Base-by-base conservation (phyloP, 2,329 filamentous ascomycete species). In the Exophiala oligosperma region DNA sequence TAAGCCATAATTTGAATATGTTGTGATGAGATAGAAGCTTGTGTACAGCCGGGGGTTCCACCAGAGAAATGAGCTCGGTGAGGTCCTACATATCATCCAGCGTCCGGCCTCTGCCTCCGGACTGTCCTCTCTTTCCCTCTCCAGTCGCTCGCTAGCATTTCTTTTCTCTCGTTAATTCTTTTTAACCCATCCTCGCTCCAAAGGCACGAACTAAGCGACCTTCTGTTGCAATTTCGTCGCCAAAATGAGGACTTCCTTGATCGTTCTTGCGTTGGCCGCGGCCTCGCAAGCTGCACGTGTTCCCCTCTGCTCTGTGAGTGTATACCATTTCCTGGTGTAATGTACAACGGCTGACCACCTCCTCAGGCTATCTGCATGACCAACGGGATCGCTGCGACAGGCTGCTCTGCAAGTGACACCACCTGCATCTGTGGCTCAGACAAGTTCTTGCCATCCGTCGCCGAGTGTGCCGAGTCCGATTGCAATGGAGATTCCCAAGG, bases 301-400 rank as follows among this genome's bases (percentile, higher is more conserved):
- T n/a, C 54, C 54, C 23, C 54, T 56, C 11, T 56, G 54, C 54
- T 56, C 54, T 9, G 54, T 56, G 32, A 56, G 54, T 37, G 24
- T 8, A 48, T 24, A 11, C 9, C 32, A 11, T 2, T 35, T 2
- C 6, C 8, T 5, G 6, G 9, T 11, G 9, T 11, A 9, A 35
- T 35, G 32, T 35, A 35, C 32, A 24, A 29, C 32, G 7, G n/a
- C 38, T 51, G 54, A 51, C 38, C 12, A 14, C 2, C 17, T 12
- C 49, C 12, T 9, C 21, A 58, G 56, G 56, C 56, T 17, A 40
- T 58, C 24, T 58, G 56, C 50, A 43, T 58, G 56, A 58, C 56
- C 51, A 43, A 58, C 32, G 56, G 29, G 24, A 58, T 58, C 21
- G 50, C 51, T 28, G 32, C 50, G 11, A 58, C 56, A 40, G 56